Conservation (phyloP, 2,329 filamentous ascomycete species). For the Gnomoniopsis smithogilvyi region DNA sequence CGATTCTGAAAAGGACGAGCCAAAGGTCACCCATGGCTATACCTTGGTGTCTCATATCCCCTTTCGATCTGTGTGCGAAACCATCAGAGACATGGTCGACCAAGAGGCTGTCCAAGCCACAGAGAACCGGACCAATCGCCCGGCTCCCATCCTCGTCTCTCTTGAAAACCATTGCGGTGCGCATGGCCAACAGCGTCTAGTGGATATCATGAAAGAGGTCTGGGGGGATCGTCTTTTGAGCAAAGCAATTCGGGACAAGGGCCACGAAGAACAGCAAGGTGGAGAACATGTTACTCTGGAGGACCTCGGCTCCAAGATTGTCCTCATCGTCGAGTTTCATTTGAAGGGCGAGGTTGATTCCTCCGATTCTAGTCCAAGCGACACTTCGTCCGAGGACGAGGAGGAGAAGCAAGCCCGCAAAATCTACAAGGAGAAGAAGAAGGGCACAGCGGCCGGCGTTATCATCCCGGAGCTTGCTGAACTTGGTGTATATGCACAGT, state of each 20-base stretch:
- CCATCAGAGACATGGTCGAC: slow-evolving; percentile 60
- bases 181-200: slow-evolving; percentile 58
- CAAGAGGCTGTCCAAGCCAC: slow-evolving; percentile 46
- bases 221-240: slow-evolving; percentile 59
- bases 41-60: slow-evolving; percentile 64
- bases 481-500: slow-evolving; percentile 67
- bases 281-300: slow-evolving; percentile 54
- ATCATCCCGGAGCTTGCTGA: slow-evolving; percentile 65
- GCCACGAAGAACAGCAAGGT: slow-evolving; percentile 51
- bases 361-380: slow-evolving; percentile 27
- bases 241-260: slow-evolving; percentile 53
- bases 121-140: slow-evolving; percentile 34
- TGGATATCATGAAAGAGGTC: slow-evolving; percentile 62
- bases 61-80: slow-evolving; percentile 64
- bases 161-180: slow-evolving; percentile 65
- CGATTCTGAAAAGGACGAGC: slow-evolving; percentile 56
- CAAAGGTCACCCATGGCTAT: slow-evolving; percentile 69
- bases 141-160: slow-evolving; percentile 60
- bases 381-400: slow-evolving; percentile 32
- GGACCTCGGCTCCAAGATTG: slow-evolving; percentile 61
- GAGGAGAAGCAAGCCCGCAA: slow-evolving; percentile 47
- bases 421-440: slow-evolving; percentile 52
- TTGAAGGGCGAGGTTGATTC: slow-evolving; percentile 46
- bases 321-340: slow-evolving; percentile 67
- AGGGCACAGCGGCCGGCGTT: slow-evolving; percentile 36